Percentiles rank a stretch among this genome's conserved stretches.
Evolutionary conservation across 129 eudicot genomes (phyloP).

Genomic region (Helianthus annuus): DNA sequence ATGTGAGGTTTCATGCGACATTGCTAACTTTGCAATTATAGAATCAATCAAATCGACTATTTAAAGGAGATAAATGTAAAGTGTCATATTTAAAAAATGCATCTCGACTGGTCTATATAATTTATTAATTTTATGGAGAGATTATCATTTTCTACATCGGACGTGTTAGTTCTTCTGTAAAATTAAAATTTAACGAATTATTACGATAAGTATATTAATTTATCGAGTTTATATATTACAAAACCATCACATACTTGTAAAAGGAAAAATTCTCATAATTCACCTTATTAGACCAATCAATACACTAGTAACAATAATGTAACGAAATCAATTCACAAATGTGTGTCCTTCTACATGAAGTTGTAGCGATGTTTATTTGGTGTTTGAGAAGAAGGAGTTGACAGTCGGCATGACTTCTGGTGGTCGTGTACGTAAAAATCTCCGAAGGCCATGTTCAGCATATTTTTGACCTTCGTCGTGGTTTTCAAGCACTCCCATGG

Average conservation of each 20-base stretch:
- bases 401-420: constrained; percentile 83
- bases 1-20: no score
- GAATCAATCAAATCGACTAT: no score
- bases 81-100: no score
- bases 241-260: background rate
- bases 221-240: background rate
- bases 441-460: constrained; percentile 79
- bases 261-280: background rate
- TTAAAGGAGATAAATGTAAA: no score
- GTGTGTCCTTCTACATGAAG: background rate
- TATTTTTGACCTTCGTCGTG: constrained; percentile 83
- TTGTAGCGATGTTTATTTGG: constrained; percentile 25
- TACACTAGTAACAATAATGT: background rate
- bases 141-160: background rate
- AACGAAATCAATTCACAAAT: background rate
- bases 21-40: no score
- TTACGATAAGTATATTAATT: background rate
- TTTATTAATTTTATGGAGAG: background rate
- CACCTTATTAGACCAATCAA: background rate
- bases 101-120: background rate
- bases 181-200: background rate
- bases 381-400: constrained; percentile 76
- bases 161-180: background rate
- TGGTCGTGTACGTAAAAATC: constrained; percentile 73
- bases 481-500: constrained; percentile 66